Percentiles rank a stretch among this genome's conserved stretches.
Evolutionary conservation across 2,329 filamentous ascomycete species (phyloP).

Genomic region (Aspergillus clavatus): DNA sequence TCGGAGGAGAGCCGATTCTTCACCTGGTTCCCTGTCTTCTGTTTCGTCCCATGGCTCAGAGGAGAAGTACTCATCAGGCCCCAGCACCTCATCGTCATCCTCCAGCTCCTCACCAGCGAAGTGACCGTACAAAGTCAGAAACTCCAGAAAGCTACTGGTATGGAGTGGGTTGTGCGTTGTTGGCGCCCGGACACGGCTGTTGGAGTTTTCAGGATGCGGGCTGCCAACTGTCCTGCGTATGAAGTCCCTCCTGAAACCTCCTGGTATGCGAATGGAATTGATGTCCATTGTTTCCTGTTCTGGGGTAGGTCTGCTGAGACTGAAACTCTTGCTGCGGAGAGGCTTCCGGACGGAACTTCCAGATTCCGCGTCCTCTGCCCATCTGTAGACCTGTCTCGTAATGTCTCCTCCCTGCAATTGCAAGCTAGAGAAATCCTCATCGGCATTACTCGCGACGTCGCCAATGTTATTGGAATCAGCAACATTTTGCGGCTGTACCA

Average conservation of each 20-base stretch:
- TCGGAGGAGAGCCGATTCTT: conserved; percentile 76
- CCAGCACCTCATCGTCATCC: conserved; percentile 87
- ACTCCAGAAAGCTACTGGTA: conserved; percentile 92
- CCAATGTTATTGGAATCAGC: conserved; percentile 29
- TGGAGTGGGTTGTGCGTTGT: conserved; percentile 59
- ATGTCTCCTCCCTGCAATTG: conserved; percentile 91
- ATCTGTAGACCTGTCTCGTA: conserved; percentile 90
- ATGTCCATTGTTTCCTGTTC: conserved; percentile 80
- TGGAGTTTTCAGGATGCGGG: conserved; percentile 47
- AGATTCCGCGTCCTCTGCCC: conserved; percentile 82
- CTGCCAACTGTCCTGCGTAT: conserved; percentile 70
- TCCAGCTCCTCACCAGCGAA: conserved; percentile 96
- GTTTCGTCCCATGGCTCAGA: conserved; percentile 63
- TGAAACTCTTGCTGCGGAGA: conserved; percentile 84
- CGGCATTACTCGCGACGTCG: conserved; percentile 43
- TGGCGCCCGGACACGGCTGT: conserved; percentile 31
- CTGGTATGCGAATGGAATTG: conserved; percentile 83
- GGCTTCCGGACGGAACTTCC: conserved; percentile 54
- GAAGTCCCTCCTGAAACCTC: conserved; percentile 88
- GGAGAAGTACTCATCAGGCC: conserved; percentile 85
- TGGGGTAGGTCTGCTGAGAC: conserved; percentile 68
- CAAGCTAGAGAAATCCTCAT: conserved; percentile 89
- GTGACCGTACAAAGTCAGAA: conserved; percentile 89
- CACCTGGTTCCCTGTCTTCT: conserved; percentile 70
- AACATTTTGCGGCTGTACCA: conserved; percentile 63